phyloP scores from a whole-genome alignment of 2,329 filamentous ascomycete genomes.

The Diaporthe caulivora region DNA sequence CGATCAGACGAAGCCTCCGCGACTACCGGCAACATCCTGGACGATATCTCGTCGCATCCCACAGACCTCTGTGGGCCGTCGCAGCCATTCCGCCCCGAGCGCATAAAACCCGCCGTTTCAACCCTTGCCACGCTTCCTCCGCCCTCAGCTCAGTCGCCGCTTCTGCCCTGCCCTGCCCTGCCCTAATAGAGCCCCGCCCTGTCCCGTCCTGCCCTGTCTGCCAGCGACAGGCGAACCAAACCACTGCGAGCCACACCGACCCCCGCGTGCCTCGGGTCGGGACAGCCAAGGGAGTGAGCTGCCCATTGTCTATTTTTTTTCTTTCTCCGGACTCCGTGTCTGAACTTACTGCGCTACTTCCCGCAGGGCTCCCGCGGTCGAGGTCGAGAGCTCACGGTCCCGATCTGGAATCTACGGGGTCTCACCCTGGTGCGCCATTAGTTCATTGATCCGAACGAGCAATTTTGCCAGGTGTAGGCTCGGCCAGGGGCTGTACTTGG shows the following conservation, averaged over 20 bases:
- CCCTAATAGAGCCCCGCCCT: conserved; percentile 9
- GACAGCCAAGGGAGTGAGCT: conserved; percentile 21
- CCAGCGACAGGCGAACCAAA: not conserved
- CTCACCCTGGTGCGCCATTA: conserved; percentile 30
- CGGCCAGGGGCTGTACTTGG: conserved; percentile 35
- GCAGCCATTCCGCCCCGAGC: conserved; percentile 32
- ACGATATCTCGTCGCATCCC: conserved; percentile 25
- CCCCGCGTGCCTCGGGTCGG: conserved; percentile 27
- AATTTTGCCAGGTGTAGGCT: conserved; percentile 21
- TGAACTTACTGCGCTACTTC: conserved; percentile 8
- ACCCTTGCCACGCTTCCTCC: conserved; percentile 27
- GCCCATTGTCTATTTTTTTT: conserved; percentile 11
- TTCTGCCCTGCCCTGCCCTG: conserved; percentile 17
- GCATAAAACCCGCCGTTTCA: conserved; percentile 31
- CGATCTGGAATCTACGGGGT: conserved; percentile 30
- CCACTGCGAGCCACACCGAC: conserved; percentile 6
- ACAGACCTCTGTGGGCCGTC: conserved; percentile 23
- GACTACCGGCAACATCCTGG: conserved; percentile 25
- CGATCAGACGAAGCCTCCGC: conserved; percentile 29
- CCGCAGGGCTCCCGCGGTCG: conserved; percentile 27
- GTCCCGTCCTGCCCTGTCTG: conserved; percentile 8
- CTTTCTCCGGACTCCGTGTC: conserved; percentile 5
- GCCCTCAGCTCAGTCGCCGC: not conserved
- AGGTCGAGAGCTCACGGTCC: conserved; percentile 23
- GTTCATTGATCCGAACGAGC: conserved; percentile 13